phyloP scores from a whole-genome alignment of 2,329 filamentous ascomycete species.

The Lanzia echinophila region DNA sequence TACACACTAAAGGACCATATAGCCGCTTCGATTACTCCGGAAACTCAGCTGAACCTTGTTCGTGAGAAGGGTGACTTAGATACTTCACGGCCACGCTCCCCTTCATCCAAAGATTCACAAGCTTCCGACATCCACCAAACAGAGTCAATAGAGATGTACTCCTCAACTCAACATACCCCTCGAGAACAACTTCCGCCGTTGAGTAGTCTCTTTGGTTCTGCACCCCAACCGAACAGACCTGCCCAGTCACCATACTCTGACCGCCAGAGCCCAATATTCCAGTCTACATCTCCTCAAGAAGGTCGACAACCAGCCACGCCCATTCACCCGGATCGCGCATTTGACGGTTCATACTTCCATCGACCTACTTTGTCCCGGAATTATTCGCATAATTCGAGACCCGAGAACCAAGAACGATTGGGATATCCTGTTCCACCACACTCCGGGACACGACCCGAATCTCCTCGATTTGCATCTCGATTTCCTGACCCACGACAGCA shows the following conservation, averaged over 20 bases:
- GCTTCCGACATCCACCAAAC: conserved; percentile 8
- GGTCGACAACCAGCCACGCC: conserved; percentile 22
- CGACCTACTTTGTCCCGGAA: conserved; percentile 17
- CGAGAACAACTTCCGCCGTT: conserved; percentile 30
- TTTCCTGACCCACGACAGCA: conserved; percentile 18
- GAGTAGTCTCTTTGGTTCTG: conserved; percentile 29
- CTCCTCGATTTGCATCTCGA: conserved; percentile 25
- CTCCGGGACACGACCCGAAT: conserved; percentile 21
- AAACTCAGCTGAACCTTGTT: conserved; percentile 11
- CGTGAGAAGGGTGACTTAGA: conserved; percentile 17
- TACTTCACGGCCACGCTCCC: conserved; percentile 16
- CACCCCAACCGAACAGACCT: conserved; percentile 17
- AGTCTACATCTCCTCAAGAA: conserved; percentile 23
- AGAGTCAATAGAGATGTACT: conserved; percentile 23
- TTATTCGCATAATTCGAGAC: conserved; percentile 20
- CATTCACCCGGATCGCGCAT: conserved; percentile 21
- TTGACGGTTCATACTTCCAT: conserved; percentile 24
- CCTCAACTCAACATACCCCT: conserved; percentile 15
- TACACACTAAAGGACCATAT: conserved; percentile 17
- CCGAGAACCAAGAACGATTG: conserved; percentile 22
- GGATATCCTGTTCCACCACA: conserved; percentile 23
- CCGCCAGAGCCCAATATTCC: conserved; percentile 27
- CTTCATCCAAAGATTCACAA: conserved; percentile 18
- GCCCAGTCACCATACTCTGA: conserved; percentile 28
- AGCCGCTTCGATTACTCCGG: conserved; percentile 5